Conservation (phyloP, 1,284 basidiomycete genomes). For the Fomitopsis palustris region DNA sequence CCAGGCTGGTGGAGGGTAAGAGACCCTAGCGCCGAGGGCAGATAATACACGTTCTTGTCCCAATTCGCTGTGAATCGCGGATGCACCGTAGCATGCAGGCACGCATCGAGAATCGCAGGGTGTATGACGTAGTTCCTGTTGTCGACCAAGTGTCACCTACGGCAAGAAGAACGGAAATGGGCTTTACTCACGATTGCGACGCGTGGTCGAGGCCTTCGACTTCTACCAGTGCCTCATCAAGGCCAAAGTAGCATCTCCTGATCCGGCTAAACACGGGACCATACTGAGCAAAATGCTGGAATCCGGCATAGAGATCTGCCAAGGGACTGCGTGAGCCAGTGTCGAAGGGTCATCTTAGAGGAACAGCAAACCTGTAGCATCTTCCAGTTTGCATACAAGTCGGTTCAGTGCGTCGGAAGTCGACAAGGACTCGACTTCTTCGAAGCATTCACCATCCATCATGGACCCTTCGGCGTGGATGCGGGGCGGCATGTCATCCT, state of each 20-base stretch:
- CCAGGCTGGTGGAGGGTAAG: conserved; percentile 14
- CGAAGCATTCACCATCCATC: not conserved
- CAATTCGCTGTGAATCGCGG: conserved; percentile 19
- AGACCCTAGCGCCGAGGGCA: conserved; percentile 22
- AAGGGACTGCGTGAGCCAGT: too few relatives aligned
- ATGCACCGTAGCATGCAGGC: conserved; percentile 28
- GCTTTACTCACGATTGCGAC: conserved; percentile 14
- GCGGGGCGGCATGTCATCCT: too few relatives aligned
- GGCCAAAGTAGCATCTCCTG: conserved; percentile 1
- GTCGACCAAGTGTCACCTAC: conserved; percentile 8
- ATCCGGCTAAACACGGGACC: conserved; percentile 12
- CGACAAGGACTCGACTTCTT: not conserved
- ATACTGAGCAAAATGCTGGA: conserved; percentile 13
- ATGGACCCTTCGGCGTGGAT: conserved; percentile 9
- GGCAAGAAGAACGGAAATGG: not conserved
- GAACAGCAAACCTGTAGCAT: not conserved
- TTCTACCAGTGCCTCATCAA: conserved; percentile 7
- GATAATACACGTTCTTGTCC: conserved; percentile 24
- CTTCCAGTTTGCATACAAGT: not conserved
- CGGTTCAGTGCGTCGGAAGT: not conserved
- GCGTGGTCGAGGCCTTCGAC: not conserved
- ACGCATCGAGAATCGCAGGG: conserved; percentile 36
- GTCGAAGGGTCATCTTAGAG: not conserved
- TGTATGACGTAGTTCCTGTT: conserved; percentile 23
- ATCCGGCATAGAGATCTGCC: conserved; percentile 11